Percentiles rank a stretch among this genome's conserved stretches.
Conservation (phyloP, 441 rosid genomes). For the Rhodomyrtus psidioides region DNA sequence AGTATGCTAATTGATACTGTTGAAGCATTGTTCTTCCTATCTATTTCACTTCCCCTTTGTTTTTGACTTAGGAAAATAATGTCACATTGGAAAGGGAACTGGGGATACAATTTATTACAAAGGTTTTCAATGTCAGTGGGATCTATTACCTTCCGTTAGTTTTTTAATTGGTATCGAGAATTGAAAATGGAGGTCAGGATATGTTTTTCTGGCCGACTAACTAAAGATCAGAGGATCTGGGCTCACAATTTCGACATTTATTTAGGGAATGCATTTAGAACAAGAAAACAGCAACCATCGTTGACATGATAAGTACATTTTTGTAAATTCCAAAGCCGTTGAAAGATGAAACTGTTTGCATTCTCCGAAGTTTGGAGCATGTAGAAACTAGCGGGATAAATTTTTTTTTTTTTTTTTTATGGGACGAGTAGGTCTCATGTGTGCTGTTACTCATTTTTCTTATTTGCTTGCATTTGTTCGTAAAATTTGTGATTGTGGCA, state of each 20-base stretch:
- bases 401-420: not conserved
- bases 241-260: not conserved
- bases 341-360: not conserved
- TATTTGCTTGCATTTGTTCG: not conserved
- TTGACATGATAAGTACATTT: not conserved
- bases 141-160: not conserved
- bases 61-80: not conserved
- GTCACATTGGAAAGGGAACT: not conserved
- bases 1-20: constrained; percentile 13
- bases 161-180: not conserved
- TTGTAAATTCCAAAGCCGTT: not conserved
- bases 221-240: not conserved
- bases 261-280: not conserved
- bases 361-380: not conserved
- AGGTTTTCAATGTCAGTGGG: not conserved
- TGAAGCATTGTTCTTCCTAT: not conserved
- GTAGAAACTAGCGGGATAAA: not conserved
- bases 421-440: not conserved
- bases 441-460: not conserved
- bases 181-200: not conserved
- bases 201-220: not conserved
- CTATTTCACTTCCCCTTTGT: not conserved
- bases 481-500: not conserved
- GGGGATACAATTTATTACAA: not conserved
- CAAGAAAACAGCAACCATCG: not conserved